Conservation (phyloP, 1,139 yeast species). For the Nadsonia starkeyi-henricii region DNA sequence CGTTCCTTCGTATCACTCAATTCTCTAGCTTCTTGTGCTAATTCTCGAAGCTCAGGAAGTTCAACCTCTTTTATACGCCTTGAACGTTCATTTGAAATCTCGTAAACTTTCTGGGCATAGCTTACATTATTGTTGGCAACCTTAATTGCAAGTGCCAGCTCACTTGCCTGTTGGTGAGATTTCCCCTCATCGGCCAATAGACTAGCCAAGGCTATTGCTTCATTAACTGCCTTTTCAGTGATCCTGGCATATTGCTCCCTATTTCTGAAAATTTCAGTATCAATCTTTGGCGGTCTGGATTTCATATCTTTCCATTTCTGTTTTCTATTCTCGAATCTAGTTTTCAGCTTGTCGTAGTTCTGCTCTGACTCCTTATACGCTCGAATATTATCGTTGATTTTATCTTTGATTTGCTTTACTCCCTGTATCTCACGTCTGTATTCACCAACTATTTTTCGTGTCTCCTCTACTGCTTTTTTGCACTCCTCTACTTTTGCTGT, state of each 20-base stretch:
- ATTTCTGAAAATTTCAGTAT: conserved; percentile 3
- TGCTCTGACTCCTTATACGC: neutral
- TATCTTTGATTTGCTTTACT: neutral
- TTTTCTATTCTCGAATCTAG: conserved; percentile 3
- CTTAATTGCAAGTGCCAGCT: neutral
- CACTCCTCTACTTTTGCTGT: neutral
- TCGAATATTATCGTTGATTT: neutral
- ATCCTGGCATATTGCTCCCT: conserved; percentile 6
- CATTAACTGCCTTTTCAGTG: neutral
- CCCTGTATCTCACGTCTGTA: conserved; percentile 1
- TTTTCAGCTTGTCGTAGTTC: neutral
- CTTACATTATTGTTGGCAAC: neutral
- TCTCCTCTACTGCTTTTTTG: neutral
- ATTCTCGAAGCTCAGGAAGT: neutral
- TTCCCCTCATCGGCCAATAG: conserved; percentile 18
- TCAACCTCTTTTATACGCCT: neutral
- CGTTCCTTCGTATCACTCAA: neutral
- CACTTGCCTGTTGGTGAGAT: conserved; percentile 27
- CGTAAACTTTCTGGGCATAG: neutral
- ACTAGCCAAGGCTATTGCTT: neutral
- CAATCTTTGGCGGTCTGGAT: conserved; percentile 2
- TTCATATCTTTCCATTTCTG: conserved; percentile 8
- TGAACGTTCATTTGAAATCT: neutral
- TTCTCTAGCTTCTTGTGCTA: neutral
- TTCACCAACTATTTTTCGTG: neutral